Evolutionary conservation across 192 early-diverging fungal species (phyloP).

Genomic region (Jimgerdemannia lactiflua): DNA sequence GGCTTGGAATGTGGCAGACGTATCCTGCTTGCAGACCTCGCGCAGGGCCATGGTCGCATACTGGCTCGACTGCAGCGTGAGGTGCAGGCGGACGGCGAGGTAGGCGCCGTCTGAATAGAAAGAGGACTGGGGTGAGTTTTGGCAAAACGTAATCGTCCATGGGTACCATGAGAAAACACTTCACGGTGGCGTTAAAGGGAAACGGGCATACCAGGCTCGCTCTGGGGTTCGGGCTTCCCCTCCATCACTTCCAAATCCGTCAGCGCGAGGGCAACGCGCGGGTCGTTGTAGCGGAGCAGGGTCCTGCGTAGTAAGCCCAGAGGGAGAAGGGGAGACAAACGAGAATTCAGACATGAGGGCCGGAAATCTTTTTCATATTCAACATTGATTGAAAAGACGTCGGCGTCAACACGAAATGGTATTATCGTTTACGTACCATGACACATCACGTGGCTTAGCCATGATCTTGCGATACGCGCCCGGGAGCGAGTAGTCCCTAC

Average conservation of each 20-base stretch:
- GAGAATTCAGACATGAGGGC: no score
- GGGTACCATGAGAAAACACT: no score
- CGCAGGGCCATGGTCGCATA: conserved; percentile 99
- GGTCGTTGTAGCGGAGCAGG: conserved; percentile 66
- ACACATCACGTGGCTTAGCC: conserved; percentile 54
- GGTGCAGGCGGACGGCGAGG: conserved; percentile 68
- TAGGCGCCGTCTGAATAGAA: conserved; percentile 54
- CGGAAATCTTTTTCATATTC: no score
- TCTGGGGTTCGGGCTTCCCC: conserved; percentile 36
- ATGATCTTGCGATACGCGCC: conserved; percentile 69
- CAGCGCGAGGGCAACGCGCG: conserved; percentile 45
- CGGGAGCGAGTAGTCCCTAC: conserved; percentile 55
- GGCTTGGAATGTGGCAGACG: conserved; percentile 50
- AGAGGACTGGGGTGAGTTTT: background rate
- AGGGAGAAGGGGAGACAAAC: no score
- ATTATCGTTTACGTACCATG: conserved; percentile 28
- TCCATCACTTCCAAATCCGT: conserved; percentile 66
- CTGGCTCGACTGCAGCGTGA: conserved; percentile 77
- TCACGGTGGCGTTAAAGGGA: background rate
- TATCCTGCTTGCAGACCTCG: conserved; percentile 75
- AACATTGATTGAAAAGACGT: no score
- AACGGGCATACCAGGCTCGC: conserved; percentile 14
- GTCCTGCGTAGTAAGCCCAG: conserved; percentile 25
- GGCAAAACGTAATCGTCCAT: no score
- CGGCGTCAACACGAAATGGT: no score